Conservation (phyloP, 345 rosid species). For the Eucalyptus sp. region DNA sequence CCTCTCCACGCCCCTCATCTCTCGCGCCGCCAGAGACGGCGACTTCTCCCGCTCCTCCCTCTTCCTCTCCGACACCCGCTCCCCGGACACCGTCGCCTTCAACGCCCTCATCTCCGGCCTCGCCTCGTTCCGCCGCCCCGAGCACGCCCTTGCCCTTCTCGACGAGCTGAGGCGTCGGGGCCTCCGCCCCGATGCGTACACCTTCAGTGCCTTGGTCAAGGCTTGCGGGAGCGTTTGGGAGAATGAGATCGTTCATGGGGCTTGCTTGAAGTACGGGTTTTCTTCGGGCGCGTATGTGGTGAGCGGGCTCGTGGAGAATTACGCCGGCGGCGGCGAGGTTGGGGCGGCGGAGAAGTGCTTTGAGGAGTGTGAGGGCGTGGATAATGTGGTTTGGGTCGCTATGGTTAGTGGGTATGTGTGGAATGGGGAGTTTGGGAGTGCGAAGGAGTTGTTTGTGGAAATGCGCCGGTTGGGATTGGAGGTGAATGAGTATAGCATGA, state of each 20-base stretch:
- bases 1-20: slow-evolving; percentile 17
- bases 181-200: slow-evolving; percentile 18
- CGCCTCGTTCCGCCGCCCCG: slow-evolving; percentile 3
- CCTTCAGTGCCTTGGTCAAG: slow-evolving; percentile 20
- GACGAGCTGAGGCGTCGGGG: slow-evolving; percentile 12
- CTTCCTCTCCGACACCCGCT: slow-evolving; percentile 18
- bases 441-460: slow-evolving; percentile 7
- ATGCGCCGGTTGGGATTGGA: slow-evolving; percentile 17
- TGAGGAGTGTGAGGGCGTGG: slow-evolving; percentile 15
- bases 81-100: slow-evolving; percentile 14
- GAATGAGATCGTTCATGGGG: slow-evolving; percentile 18
- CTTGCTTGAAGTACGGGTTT: slow-evolving; percentile 17
- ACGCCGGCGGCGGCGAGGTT: slow-evolving; percentile 13
- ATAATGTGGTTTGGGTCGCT: slow-evolving; percentile 18
- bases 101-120: slow-evolving; percentile 24
- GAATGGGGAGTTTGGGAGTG: slow-evolving; percentile 20
- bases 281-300: slow-evolving; percentile 7
- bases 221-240: slow-evolving; percentile 4
- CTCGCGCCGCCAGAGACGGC: slow-evolving; percentile 10
- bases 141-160: slow-evolving; percentile 1
- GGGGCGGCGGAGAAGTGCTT: slow-evolving; percentile 26
- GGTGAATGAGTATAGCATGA: slow-evolving; percentile 27
- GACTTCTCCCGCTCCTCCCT: slow-evolving; percentile 7
- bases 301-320: slow-evolving; percentile 33
- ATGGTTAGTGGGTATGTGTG: slow-evolving; percentile 20